Percentiles rank a stretch among this genome's conserved stretches.
Evolutionary conservation across 2,329 filamentous ascomycete species (phyloP).

Genomic region (Colletotrichum zoysiae): DNA sequence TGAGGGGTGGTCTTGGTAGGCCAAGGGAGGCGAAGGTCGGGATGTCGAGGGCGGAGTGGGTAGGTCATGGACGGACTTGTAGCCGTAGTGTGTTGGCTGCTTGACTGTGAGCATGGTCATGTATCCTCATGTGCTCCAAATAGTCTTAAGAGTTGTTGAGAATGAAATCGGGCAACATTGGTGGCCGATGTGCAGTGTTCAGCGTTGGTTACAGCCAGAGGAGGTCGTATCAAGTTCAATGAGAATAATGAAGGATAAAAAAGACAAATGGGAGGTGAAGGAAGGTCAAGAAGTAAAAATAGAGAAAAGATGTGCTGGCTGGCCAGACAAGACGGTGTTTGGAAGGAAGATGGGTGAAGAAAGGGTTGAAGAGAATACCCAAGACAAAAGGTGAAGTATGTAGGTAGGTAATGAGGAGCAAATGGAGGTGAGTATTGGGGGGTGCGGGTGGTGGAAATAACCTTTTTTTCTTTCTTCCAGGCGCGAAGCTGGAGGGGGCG

Average conservation of each 20-base stretch:
- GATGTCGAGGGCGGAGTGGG: slow-evolving; percentile 69
- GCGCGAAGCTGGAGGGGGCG: slow-evolving; percentile 54
- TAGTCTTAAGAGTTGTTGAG: slow-evolving; percentile 30
- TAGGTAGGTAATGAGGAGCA: slow-evolving; percentile 26
- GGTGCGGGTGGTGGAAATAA: slow-evolving; percentile 50
- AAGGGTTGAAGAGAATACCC: slow-evolving; percentile 19
- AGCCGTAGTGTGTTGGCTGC: slow-evolving; percentile 70
- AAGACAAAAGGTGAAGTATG: slow-evolving; percentile 31
- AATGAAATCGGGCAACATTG: slow-evolving; percentile 25
- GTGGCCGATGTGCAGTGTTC: slow-evolving; percentile 22
- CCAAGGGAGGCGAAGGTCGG: slow-evolving; percentile 67
- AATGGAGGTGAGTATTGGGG: slow-evolving; percentile 34
- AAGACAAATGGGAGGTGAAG: slow-evolving; percentile 38
- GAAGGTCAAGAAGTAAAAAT: slow-evolving; percentile 44
- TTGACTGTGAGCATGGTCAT: slow-evolving; percentile 72
- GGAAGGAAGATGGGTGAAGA: slow-evolving; percentile 25
- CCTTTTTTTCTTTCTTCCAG: slow-evolving; percentile 53
- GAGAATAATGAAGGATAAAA: slow-evolving; percentile 19
- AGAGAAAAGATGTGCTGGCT: slow-evolving; percentile 44
- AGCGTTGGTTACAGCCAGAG: background rate
- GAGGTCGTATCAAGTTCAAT: slow-evolving; percentile 15
- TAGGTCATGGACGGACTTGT: slow-evolving; percentile 72
- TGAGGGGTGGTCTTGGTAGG: slow-evolving; percentile 58
- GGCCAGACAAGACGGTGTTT: slow-evolving; percentile 33
- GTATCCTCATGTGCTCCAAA: slow-evolving; percentile 44